Evolutionary conservation across 106 monocot genomes (phyloP).

Genomic region (Narthecium ossifragum): DNA sequence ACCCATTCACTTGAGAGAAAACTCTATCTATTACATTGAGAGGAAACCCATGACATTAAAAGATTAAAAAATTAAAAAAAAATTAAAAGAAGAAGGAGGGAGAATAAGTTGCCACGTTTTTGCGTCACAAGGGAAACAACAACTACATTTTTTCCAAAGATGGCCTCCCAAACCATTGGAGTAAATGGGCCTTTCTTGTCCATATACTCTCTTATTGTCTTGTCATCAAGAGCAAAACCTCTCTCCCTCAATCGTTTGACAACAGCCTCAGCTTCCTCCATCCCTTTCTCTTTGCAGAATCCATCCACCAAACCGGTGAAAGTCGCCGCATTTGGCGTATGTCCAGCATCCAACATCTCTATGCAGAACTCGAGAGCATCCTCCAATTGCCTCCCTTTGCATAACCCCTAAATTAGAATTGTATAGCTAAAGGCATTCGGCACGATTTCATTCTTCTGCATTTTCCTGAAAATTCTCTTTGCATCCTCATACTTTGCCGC

Average conservation of each 20-base stretch:
- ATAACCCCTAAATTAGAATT: constrained; percentile 61
- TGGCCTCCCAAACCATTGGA: constrained; percentile 67
- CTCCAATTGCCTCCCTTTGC: constrained; percentile 53
- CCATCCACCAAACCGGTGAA: constrained; percentile 47
- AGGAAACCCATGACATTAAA: too few relatives aligned
- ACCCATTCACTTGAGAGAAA: too few relatives aligned
- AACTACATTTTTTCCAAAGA: constrained; percentile 86
- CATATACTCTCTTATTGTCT: constrained; percentile 76
- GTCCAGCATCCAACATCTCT: constrained; percentile 83
- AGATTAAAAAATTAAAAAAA: too few relatives aligned
- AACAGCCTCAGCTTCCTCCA: constrained; percentile 51
- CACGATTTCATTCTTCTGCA: constrained; percentile 75
- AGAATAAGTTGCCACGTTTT: too few relatives aligned
- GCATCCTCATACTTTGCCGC: constrained; percentile 71
- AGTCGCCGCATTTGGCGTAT: constrained; percentile 55
- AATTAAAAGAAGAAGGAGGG: too few relatives aligned
- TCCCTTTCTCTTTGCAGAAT: constrained; percentile 61
- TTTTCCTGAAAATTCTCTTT: constrained; percentile 80
- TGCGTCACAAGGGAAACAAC: too few relatives aligned
- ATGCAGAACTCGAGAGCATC: constrained; percentile 60
- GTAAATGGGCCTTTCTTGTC: constrained; percentile 89
- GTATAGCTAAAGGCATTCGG: constrained; percentile 85
- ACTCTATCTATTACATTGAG: too few relatives aligned
- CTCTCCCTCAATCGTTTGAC: constrained; percentile 61
- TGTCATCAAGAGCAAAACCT: constrained; percentile 72